phyloP scores from a whole-genome alignment of 257 asterid species.

The Jaltomata sinuosa region DNA sequence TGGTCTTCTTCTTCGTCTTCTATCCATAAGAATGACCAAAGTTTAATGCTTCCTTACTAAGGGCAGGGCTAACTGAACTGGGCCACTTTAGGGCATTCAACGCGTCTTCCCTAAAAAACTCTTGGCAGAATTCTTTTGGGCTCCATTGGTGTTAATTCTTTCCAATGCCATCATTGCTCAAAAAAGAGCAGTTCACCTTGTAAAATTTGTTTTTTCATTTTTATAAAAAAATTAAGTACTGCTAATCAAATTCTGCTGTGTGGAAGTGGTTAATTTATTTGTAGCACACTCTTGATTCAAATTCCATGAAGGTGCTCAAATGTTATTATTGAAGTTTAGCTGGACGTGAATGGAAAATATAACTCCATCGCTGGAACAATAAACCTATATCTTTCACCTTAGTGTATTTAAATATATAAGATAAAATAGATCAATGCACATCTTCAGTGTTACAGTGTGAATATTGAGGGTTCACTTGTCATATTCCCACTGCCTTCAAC shows the following conservation, averaged over 20 bases:
- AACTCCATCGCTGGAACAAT: neutral
- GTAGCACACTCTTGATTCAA: neutral
- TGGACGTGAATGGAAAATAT: neutral
- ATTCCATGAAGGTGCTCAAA: neutral
- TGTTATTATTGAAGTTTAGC: neutral
- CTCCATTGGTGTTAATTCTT: neutral
- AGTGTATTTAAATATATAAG: neutral
- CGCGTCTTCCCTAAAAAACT: neutral
- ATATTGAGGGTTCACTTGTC: neutral
- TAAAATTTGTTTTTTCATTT: neutral
- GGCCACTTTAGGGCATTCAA: neutral
- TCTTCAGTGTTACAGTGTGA: neutral
- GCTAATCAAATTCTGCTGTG: neutral
- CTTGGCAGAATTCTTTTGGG: neutral
- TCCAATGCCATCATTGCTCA: neutral
- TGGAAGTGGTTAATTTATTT: neutral
- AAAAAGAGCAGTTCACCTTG: neutral
- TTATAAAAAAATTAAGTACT: neutral
- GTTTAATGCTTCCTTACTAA: neutral
- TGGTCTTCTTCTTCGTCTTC: neutral
- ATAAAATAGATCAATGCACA: neutral
- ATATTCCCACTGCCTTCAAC: neutral
- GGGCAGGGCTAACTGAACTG: neutral
- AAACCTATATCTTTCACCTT: neutral
- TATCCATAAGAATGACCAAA: neutral